Conservation (phyloP, 2,329 filamentous ascomycete species). For the Seiridium unicorne region DNA sequence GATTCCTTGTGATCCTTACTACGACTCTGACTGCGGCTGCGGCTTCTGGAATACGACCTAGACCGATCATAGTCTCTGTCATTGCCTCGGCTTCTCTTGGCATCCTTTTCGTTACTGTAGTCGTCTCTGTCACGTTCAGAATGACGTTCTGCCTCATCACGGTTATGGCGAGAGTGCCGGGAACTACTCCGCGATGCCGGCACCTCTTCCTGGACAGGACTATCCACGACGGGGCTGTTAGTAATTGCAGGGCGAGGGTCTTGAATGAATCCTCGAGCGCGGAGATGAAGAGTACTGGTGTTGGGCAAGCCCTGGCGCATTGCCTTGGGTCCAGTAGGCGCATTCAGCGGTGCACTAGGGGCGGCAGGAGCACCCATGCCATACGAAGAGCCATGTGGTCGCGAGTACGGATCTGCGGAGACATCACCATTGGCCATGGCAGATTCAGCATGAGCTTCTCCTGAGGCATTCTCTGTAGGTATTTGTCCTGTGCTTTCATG, state of each 20-base stretch:
- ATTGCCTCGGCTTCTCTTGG: conserved; percentile 16
- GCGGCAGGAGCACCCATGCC: conserved; percentile 18
- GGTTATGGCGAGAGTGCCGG: conserved; percentile 38
- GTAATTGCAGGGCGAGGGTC: conserved; percentile 30
- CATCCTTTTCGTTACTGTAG: conserved; percentile 20
- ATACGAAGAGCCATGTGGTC: conserved; percentile 22
- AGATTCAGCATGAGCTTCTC: conserved; percentile 23
- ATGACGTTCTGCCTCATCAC: conserved; percentile 33
- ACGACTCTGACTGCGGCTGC: conserved; percentile 33
- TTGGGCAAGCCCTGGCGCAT: conserved; percentile 89
- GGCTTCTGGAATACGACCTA: conserved; percentile 30
- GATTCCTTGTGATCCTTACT: conserved; percentile 46
- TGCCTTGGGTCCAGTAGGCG: conserved; percentile 89
- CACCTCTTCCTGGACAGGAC: conserved; percentile 27
- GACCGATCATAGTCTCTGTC: conserved; percentile 29
- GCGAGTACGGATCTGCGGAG: conserved; percentile 27
- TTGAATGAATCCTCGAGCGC: conserved; percentile 49
- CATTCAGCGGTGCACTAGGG: conserved; percentile 59
- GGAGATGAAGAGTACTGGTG: conserved; percentile 68
- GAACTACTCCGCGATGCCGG: conserved; percentile 49
- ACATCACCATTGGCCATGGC: conserved; percentile 29
- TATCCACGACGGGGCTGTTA: conserved; percentile 28
- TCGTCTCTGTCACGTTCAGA: conserved; percentile 31
- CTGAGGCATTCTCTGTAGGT: conserved; percentile 22
- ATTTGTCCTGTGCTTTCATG: conserved; percentile 23